Evolutionary conservation across 75 land plant species (phyloP), one percentile per base, ranked within the genome.

Genomic region (Azolla pinnata): DNA sequence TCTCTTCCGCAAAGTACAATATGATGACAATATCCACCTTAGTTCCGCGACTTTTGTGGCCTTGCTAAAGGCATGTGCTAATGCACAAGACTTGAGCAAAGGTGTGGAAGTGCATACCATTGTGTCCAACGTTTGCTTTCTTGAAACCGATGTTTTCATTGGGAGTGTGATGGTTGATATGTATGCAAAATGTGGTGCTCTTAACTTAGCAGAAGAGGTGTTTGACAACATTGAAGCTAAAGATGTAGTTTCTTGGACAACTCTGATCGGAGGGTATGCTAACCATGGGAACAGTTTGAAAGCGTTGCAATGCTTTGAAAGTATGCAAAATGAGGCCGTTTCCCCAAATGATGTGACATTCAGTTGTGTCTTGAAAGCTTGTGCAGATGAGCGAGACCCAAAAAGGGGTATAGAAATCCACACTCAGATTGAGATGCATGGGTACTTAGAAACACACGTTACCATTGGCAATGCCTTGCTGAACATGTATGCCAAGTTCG

Each of bases 171-270:
- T 72, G 9, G 59, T 66, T 40, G 48, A 65, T 31, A 68, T 60
- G 63, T 72, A 66, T 61, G 62, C 69, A 4, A 72, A 60, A 44
- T 60, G 61, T 44, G 57, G 64, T 16, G 32, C 21, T 20, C 60
- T 58, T 16, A 33, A 42, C n/a, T 33, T 56, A 30, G 69, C 73
- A 50, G 31, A 32, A 25, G 16, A 5, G 14, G 67, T 31, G 24
- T 71, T 71, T 57, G 57, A 60, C 20, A 51, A 31, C 25, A 52
- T 72, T 38, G 29, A 31, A 38, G 54, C 8, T 1, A 21, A 66
- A 28, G 35, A 57, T 49, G 49, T 66, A 9, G 68, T 59, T 19
- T 60, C 66, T 17, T 66, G 68, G 68, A 66, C 59, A 1, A 50
- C 68, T 4, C 3, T 66, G n/a, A 29, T 66, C 29, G 45, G 66